Percentiles rank a stretch among this genome's conserved stretches.
Conservation (phyloP, 1,284 basidiomycete species). For the Cryptococcus maquisensis region DNA sequence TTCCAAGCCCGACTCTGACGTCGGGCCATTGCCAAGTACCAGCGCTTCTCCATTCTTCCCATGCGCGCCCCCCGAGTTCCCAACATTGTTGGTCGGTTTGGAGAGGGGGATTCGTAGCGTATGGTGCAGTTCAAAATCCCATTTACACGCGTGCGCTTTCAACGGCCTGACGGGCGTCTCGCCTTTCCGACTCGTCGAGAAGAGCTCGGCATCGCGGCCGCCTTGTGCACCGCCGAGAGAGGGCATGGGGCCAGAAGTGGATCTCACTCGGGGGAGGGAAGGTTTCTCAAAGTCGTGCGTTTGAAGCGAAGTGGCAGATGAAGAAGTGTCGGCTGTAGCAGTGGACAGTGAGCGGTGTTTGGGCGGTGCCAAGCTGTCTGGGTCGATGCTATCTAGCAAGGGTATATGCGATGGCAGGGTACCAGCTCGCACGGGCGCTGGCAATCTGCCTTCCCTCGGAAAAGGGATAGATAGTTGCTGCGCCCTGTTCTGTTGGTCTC, state of each 20-base stretch:
- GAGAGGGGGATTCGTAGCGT: slow-evolving; percentile 35
- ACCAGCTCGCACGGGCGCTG: slow-evolving; percentile 8
- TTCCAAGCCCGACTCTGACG: slow-evolving; percentile 36
- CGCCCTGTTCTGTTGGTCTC: background rate
- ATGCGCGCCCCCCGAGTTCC: too few relatives aligned
- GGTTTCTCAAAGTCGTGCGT: background rate
- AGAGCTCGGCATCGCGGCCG: background rate
- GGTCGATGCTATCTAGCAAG: slow-evolving; percentile 10
- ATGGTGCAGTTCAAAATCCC: slow-evolving; percentile 42
- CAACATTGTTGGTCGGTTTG: slow-evolving; percentile 17
- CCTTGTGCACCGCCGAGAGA: background rate
- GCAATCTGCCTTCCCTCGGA: background rate
- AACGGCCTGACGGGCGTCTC: slow-evolving; percentile 28
- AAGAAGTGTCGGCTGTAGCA: background rate
- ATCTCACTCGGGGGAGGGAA: background rate
- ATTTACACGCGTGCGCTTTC: slow-evolving; percentile 33
- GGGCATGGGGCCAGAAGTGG: slow-evolving; percentile 3
- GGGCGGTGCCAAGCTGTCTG: background rate
- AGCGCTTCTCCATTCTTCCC: slow-evolving; percentile 11
- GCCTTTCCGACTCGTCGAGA: slow-evolving; percentile 26
- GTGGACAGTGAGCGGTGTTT: slow-evolving; percentile 2
- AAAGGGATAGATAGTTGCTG: slow-evolving; percentile 1
- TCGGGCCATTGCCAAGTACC: slow-evolving; percentile 36
- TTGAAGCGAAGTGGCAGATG: background rate
- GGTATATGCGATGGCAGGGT: slow-evolving; percentile 15